Base-by-base conservation (phyloP, 2,329 filamentous ascomycete genomes). In the Ophiostoma ulmi region DNA sequence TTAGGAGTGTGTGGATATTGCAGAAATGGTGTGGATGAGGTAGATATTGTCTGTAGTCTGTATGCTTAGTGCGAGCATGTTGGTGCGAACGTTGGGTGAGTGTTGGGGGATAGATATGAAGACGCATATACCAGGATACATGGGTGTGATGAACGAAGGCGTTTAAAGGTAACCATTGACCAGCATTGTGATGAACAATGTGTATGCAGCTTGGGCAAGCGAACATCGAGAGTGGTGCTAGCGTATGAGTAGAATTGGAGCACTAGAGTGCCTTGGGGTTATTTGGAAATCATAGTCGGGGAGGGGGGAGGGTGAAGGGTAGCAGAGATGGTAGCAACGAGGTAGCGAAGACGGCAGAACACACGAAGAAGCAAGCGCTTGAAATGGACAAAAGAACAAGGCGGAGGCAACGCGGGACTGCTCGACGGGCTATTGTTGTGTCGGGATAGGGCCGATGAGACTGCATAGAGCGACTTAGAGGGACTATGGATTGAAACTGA, bases 121-220 rank as follows among this genome's bases (percentile, higher is more conserved):
- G 31, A 3, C 31, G 3, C 31, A 31, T 31, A 3, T 31, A 31
- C 31, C 31, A 31, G 31, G 31, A 2, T 31, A 31, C 31, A 31
- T 31, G 31, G 31, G 31, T 31, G 31, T 31, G 31, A 31, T 31
- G 3, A 3, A 31, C 31, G 44, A 48, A 7, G 44, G 44, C 44
- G 41, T 48, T 20, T 20, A 48, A 17, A 44, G 41, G 14, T 5
- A 14, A 14, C 3, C 41, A 44, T 13, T 44, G 41, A 17, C 41
- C 13, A 17, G 41, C 5, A 48, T 20, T 48, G 52, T 26, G 52
- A 63, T 7, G 58, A 63, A 26, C 26, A 61, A 35, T 10, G 58
- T 8, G 58, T 22, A 63, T 63, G 58, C 58, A 63, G 58, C 58
- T 63, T 31, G 26, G 58, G 13, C 58, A 63, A 63, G 58, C 58